Base-by-base conservation (phyloP, 2,329 filamentous ascomycete genomes). In the Aspergillus hortae region DNA sequence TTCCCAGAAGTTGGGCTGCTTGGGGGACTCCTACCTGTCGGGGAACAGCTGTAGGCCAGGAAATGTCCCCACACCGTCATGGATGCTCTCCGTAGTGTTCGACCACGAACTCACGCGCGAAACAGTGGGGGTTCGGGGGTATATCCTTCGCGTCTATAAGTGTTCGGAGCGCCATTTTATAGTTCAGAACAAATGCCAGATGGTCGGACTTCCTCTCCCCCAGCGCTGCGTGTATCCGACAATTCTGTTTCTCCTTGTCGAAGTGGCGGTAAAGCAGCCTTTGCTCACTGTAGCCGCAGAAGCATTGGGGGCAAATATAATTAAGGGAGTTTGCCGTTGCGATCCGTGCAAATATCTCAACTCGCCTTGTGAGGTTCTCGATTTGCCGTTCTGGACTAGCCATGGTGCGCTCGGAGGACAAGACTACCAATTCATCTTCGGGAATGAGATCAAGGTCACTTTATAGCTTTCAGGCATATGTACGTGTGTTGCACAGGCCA, bases 1-100 rank as follows among this genome's bases (percentile, higher is more conserved):
- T 42, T 14, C 6, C 38, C 10, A 42, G 6, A 17, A 11, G 19
- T 12, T 6, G 10, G n/a, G 17, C 15, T 21, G 17, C 4, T 21
- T 12, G 3, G 5, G 35, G 35, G 11, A 38, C 21, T 17, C 35
- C n/a, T n/a, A 38, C 35, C 35, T 14, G 11, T 38, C 35, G 12
- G 15, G 14, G 14, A 38, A 38, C 35, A 38, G 5, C 11, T 4
- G 5, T 38, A 23, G 21, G 21, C 21, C 21, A 23, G 21, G 21
- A 5, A 23, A 23, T 23, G 21, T 5, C 21, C 21, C 21, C 21
- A 23, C 21, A 23, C 21, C 21, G 21, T 23, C 21, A 23, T 23
- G 21, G 21, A 23, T 23, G 17, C 47, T 49, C 38, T 36, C 43
- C 46, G 35, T 25, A 48, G 21, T 48, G 46, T 21, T 48, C 33